Base-by-base conservation (phyloP, 371 early-diverging fungal species). In the Mucor sp. region DNA sequence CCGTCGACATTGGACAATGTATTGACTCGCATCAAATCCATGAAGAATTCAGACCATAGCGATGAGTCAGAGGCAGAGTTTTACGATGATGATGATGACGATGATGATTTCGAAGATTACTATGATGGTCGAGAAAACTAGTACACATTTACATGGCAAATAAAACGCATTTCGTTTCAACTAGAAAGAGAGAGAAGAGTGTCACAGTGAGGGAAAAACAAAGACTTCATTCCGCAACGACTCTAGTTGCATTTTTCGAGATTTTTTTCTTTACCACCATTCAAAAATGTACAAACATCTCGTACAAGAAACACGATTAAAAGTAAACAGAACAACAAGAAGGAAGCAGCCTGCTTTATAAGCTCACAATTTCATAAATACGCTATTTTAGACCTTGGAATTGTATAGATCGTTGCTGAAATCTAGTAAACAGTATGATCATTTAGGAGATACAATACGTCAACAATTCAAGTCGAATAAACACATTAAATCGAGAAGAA, bases 51-150 rank as follows among this genome's bases (percentile, higher is more conserved):
- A 3, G 57, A 57, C 48, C 56, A 65, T 17, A 70, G 70, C 28
- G 69, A 64, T 17, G 65, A 65, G n/a, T 60, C 60, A 11, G 62
- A 60, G 19, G 71, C 66, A 3, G 77, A 75, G 4, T 60, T 65
- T 39, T 65, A 65, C 17, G 60, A 60, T 23, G 66, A 66, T 6
- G 60, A 65, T n/a, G 37, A 60, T 17, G 41, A 58, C 17, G 48
- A 68, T 33, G 69, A 69, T 6, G 66, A 65, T 39, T 21, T 53
- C 7, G 28, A 58, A 8, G 48, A 63, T 23, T 65, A 69, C 6
- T 23, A 56, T 39, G 62, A 62, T 27, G 21, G 47, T 50, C 8
- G 33, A 37, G 41, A 60, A 56, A n/a, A 56, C 14, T 56, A 56
- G 44, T 44, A n/a, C 30, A 30, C 5, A 44, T 19, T 19, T 4